Evolutionary conservation across 768 basidiomycete species (phyloP), one percentile per base, ranked within the genome.

Genomic region (Pholiota molesta): DNA sequence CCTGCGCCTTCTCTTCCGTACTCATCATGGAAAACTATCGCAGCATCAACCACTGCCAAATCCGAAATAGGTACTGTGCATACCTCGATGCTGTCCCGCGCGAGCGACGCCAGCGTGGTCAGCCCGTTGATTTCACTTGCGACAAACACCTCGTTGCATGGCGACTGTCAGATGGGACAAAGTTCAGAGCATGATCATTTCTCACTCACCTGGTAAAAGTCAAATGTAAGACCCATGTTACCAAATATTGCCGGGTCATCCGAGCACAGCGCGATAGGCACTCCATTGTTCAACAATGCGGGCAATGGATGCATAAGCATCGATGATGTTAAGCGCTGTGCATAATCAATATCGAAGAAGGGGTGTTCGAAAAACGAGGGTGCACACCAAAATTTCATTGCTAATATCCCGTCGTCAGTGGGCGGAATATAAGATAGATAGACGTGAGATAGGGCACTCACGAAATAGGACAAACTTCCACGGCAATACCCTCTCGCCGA

Each of bases 381-480:
- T 35, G 47, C 33, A 23, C 57, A 51, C 90, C 72, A 93, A 74
- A 39, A 92, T 85, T 67, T 92, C 90, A 62, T 93, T 91, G 54
- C 90, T 91, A 53, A 39, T 19, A 17, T 4, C 33, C 52, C 29
- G 17, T 49, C 28, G 40, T 66, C 21, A 66, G 55, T 21, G 19
- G 47, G 39, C 21, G 35, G 61, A 10, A 49, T 7, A 52, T 57
- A 29, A 35, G 42, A 17, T 35, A 21, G 49, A 23, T 26, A 52
- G 58, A 57, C 59, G 39, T 49, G 47, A 49, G 47, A 49, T 19
- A 21, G n/a, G 61, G 33, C 13, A 80, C 88, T 60, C 74, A 91
- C 90, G 90, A 93, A 62, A 93, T 91, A 1, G 92, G 91, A 69
- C 91, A 92, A 23, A 91, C 81, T 74, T 93, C 92, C 19, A 92